These are phyloP conservation scores for Linderina pennispora DNA, from an alignment of 192 early-diverging fungal species.

Conservation along the genomic window DNA sequence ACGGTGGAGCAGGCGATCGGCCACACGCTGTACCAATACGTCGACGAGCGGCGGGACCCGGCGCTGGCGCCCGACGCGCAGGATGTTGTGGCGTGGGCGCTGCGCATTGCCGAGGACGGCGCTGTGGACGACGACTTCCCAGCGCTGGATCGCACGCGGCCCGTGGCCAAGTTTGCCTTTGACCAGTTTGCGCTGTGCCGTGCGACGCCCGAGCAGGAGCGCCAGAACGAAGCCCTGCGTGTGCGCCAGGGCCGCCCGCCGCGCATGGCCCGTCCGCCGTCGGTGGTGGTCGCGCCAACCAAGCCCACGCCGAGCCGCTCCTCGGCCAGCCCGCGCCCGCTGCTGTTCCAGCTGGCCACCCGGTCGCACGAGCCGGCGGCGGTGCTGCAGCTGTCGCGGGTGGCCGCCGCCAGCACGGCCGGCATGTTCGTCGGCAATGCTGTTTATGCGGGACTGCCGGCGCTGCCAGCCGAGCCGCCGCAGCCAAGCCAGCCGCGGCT, in stretches of 20 bases:
- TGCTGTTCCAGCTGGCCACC: not conserved
- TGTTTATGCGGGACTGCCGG: not conserved
- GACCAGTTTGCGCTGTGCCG: slow-evolving; percentile 87
- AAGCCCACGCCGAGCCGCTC: not conserved
- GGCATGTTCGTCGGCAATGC: not conserved
- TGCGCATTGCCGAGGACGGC: slow-evolving; percentile 94
- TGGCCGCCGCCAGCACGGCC: not conserved
- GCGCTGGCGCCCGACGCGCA: slow-evolving; percentile 53
- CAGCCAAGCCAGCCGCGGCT: slow-evolving; percentile 17
- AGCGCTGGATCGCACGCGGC: slow-evolving; percentile 81
- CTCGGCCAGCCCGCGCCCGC: not conserved
- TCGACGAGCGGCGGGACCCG: slow-evolving; percentile 62
- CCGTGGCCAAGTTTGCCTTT: slow-evolving; percentile 79
- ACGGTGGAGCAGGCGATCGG: slow-evolving; percentile 94
- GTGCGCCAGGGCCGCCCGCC: slow-evolving; percentile 35
- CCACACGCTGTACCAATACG: slow-evolving; percentile 82
- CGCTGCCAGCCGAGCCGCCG: slow-evolving; percentile 1
- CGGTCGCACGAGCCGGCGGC: not conserved
- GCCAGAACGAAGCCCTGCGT: slow-evolving; percentile 42
- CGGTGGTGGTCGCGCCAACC: slow-evolving; percentile 9
- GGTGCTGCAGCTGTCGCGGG: not conserved
- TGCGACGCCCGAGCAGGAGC: slow-evolving; percentile 68
- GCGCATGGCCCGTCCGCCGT: slow-evolving; percentile 29
- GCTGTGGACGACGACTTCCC: slow-evolving; percentile 96
- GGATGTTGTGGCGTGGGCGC: slow-evolving; percentile 75